Conservation (phyloP, 2,329 filamentous ascomycete genomes). For the Trichophaea hybrida region DNA sequence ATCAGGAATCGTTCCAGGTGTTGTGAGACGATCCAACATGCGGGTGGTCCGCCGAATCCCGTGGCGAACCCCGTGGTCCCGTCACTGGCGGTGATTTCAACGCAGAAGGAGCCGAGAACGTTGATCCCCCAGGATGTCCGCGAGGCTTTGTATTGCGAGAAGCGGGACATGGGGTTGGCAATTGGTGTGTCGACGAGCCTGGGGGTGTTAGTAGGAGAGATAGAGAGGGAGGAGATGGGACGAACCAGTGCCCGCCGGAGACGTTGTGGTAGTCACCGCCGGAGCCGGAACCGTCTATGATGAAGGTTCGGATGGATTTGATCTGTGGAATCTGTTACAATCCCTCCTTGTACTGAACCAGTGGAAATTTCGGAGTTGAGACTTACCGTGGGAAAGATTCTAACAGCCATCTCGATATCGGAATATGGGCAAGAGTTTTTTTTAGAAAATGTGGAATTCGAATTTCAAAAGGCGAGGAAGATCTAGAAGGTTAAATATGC, state of each 20-base stretch:
- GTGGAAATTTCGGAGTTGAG: too few species aligned
- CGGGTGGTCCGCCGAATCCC: slow-evolving; percentile 82
- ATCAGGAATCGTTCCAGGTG: slow-evolving; percentile 88
- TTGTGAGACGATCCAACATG: slow-evolving; percentile 84
- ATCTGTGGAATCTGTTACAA: not conserved
- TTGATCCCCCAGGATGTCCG: slow-evolving; percentile 93
- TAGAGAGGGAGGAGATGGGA: slow-evolving; percentile 2
- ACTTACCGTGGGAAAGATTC: not conserved
- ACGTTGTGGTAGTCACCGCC: slow-evolving; percentile 91
- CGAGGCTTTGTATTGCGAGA: slow-evolving; percentile 75
- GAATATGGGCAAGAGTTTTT: too few species aligned
- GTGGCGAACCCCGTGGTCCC: slow-evolving; percentile 91
- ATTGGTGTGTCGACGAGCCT: slow-evolving; percentile 89
- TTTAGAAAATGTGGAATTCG: too few species aligned
- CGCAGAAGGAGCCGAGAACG: slow-evolving; percentile 77
- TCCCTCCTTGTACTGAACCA: too few species aligned
- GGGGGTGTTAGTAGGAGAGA: slow-evolving; percentile 35
- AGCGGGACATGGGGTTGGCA: slow-evolving; percentile 79
- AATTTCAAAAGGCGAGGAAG: too few species aligned
- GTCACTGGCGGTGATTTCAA: slow-evolving; percentile 78
- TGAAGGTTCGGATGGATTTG: slow-evolving; percentile 46
- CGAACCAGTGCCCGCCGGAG: slow-evolving; percentile 53
- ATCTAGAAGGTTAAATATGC: not conserved
- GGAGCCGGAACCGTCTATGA: slow-evolving; percentile 49
- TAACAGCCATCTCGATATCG: not conserved